These are phyloP conservation scores for Ophiostoma australiae DNA, from an alignment of 2,329 filamentous ascomycete species.

Conservation along the genomic window DNA sequence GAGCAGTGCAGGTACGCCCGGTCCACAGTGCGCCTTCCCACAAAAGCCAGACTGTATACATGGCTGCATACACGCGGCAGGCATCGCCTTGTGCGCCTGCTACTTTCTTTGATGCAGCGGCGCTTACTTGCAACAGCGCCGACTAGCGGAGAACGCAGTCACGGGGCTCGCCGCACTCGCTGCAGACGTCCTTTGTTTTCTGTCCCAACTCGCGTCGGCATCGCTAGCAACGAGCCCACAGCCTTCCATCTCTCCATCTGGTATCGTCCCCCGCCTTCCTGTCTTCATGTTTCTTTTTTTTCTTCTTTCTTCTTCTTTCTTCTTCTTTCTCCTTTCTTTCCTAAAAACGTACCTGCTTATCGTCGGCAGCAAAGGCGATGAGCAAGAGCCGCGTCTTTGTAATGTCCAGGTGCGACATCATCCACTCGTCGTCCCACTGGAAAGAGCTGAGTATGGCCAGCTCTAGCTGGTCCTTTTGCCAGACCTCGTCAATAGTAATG, in stretches of 20 bases:
- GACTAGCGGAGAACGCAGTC: not conserved
- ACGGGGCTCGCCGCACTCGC: not conserved
- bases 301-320: too few species aligned
- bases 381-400: conserved; percentile 58
- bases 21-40: not conserved
- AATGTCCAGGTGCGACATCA: conserved; percentile 64
- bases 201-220: too few species aligned
- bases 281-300: too few species aligned
- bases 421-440: conserved; percentile 78
- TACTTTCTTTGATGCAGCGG: not conserved
- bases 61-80: not conserved
- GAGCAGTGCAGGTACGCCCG: not conserved
- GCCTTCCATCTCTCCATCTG: not conserved
- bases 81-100: not conserved
- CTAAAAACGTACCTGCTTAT: conserved; percentile 44
- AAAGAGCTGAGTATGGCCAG: conserved; percentile 82
- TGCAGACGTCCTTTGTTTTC: not conserved
- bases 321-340: not conserved
- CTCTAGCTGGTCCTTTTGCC: conserved; percentile 66
- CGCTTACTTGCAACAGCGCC: not conserved
- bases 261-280: too few species aligned
- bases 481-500: conserved; percentile 81
- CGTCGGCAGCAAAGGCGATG: conserved; percentile 50
- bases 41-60: not conserved
- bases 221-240: not conserved